Evolutionary conservation across 2,329 filamentous ascomycete genomes (phyloP).

Genomic region (Nemania sp.): DNA sequence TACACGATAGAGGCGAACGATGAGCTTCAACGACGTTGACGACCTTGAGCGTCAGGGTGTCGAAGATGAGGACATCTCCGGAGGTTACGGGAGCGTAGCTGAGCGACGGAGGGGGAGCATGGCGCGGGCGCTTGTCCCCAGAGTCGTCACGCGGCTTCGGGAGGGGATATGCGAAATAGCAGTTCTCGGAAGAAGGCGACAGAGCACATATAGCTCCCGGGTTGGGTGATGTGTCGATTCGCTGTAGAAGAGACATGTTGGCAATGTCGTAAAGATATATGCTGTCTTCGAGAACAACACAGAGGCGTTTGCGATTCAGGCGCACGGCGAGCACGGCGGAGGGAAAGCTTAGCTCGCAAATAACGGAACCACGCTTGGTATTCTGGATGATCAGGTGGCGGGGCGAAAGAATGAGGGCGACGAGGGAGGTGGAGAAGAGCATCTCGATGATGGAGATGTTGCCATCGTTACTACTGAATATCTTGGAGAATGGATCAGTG

Average conservation of each 20-base stretch:
- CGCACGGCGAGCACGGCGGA: slow-evolving; percentile 95
- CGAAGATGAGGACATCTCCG: slow-evolving; percentile 93
- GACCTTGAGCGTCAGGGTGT: slow-evolving; percentile 88
- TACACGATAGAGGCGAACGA: slow-evolving; percentile 87
- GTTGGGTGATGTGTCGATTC: slow-evolving; percentile 94
- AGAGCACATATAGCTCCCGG: slow-evolving; percentile 91
- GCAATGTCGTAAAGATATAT: slow-evolving; percentile 99
- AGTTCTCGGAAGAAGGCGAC: slow-evolving; percentile 94
- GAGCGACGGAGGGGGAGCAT: slow-evolving; percentile 83
- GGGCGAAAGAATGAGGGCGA: slow-evolving; percentile 92
- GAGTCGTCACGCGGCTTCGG: slow-evolving; percentile 76
- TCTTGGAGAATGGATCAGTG: slow-evolving; percentile 94
- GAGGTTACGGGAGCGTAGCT: slow-evolving; percentile 82
- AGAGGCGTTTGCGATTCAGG: slow-evolving; percentile 91
- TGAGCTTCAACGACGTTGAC: slow-evolving; percentile 97
- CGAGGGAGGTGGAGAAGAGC: slow-evolving; percentile 97
- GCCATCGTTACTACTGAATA: slow-evolving; percentile 92
- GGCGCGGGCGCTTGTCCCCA: slow-evolving; percentile 73
- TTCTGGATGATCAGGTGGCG: slow-evolving; percentile 95
- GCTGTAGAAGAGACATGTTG: slow-evolving; percentile 95
- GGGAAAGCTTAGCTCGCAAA: slow-evolving; percentile 98
- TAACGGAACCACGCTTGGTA: slow-evolving; percentile 86
- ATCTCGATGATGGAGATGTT: slow-evolving; percentile 98
- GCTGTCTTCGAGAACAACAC: slow-evolving; percentile 93
- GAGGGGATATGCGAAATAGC: slow-evolving; percentile 93